Base-by-base conservation (phyloP, 352 stramenopile genomes). In the Phytopythium aichiense region DNA sequence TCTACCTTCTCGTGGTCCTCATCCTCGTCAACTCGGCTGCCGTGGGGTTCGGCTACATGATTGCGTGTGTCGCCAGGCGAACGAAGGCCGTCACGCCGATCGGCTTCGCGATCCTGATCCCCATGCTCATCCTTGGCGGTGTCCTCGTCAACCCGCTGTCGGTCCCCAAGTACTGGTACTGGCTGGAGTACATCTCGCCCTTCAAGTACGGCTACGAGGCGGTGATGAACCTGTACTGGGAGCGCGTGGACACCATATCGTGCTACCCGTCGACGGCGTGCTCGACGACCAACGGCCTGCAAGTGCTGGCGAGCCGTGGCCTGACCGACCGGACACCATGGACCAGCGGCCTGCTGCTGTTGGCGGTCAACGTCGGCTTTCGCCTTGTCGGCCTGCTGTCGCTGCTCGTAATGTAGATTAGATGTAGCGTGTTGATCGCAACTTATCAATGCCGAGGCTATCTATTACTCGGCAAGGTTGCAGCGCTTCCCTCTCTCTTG, bases 321-420 rank as follows among this genome's bases (percentile, higher is more conserved):
- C 55, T 68, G 51, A 13, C 33, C 7, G 52, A 52, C 31, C 57
- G 37, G 22, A 64, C 66, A 16, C 45, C 46, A 0, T 50, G 61
- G 3, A 56, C 28, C n/a, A 61, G 71, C 58, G 58, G 28, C 9
- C 25, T 64, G 40, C 42, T 69, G 18, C 55, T 77, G 25, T 3
- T 77, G 2, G 54, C 33, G 35, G 38, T 77, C 45, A 69, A 68
- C 58, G 33, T 67, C 20, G 48, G 55, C 20, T 77, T 77, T 54
- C 70, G 70, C 46, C 18, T 65, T 20, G 31, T 69, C 20, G 70
- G 61, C 1, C 64, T 68, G 23, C 7, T 62, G 4, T 53, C 43
- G 22, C 49, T 76, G 13, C n/a, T 53, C 12, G 2, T 50, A 2
- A 50, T 50, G 11, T 50, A 30, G 25, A 30, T 30, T 30, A 30